phyloP scores from a whole-genome alignment of 345 rosid species.

The Acer negundo region DNA sequence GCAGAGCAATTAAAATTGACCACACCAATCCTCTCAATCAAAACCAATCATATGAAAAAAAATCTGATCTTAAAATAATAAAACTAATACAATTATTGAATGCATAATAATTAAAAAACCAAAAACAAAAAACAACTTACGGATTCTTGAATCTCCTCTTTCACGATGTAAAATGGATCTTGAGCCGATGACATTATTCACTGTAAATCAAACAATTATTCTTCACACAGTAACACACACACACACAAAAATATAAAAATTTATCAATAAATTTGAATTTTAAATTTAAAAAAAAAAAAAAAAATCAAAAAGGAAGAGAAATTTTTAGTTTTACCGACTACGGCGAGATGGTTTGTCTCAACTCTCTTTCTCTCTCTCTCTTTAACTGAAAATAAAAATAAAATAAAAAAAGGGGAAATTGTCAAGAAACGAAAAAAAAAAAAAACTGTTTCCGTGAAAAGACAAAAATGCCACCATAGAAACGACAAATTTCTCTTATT shows the following conservation, averaged over 20 bases:
- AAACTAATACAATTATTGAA: too few relatives aligned
- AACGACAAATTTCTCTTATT: neutral
- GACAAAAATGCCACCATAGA: neutral
- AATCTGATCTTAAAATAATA: too few relatives aligned
- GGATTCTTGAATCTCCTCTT: conserved; percentile 96
- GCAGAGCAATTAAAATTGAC: neutral
- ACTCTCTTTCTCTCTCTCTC: too few relatives aligned
- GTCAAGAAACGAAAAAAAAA: neutral
- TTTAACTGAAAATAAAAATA: too few relatives aligned
- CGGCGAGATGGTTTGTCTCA: too few relatives aligned
- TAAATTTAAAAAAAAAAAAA: too few relatives aligned
- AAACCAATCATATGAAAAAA: too few relatives aligned
- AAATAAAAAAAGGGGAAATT: too few relatives aligned
- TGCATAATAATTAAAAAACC: neutral
- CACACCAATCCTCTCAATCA: too few relatives aligned
- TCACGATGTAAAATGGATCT: conserved; percentile 95
- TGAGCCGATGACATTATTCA: conserved; percentile 82
- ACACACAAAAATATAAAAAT: conserved; percentile 3
- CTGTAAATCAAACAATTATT: neutral
- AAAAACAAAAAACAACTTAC: conserved; percentile 44
- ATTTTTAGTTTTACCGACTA: too few relatives aligned
- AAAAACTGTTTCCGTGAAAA: neutral
- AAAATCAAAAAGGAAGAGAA: too few relatives aligned
- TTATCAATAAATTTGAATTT: too few relatives aligned
- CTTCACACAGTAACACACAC: neutral